Percentiles rank a stretch among this genome's conserved stretches.
phyloP scores from a whole-genome alignment of 2,329 filamentous ascomycete species.

The Apiospora aurea region DNA sequence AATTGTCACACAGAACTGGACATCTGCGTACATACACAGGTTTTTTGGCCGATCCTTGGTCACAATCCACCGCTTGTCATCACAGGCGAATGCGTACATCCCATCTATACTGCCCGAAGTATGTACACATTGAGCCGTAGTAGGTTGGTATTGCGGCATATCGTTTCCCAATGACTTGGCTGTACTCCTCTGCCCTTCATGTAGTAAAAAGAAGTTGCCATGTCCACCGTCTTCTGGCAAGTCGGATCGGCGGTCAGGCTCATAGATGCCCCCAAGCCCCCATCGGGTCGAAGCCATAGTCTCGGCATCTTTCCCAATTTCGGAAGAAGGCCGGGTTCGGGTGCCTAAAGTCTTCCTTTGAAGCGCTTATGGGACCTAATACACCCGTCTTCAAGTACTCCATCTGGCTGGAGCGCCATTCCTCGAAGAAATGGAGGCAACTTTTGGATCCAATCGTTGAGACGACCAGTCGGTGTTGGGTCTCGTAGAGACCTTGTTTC shows the following conservation, averaged over 20 bases:
- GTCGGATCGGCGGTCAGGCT: background rate
- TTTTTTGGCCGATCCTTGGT: no score
- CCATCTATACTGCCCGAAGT: no score
- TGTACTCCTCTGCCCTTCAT: background rate
- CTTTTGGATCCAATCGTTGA: background rate
- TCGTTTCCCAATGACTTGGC: no score
- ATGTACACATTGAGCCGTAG: no score
- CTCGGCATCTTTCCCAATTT: background rate
- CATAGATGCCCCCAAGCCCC: background rate
- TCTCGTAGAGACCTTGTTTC: background rate
- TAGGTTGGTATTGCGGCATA: no score
- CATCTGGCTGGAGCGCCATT: slow-evolving; percentile 9
- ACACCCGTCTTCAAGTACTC: background rate
- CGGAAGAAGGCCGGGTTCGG: background rate
- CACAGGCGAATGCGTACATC: no score
- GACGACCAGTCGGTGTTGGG: background rate
- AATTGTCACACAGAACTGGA: no score
- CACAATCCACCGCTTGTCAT: no score
- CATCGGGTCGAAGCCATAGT: background rate
- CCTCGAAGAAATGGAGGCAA: no score
- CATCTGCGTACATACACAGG: no score
- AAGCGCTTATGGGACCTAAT: background rate
- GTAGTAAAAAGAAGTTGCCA: slow-evolving; percentile 12
- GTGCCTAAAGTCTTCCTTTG: background rate
- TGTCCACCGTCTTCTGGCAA: background rate